phyloP scores from a whole-genome alignment of 2,329 filamentous ascomycete species.

The Fusarium subtropicale region DNA sequence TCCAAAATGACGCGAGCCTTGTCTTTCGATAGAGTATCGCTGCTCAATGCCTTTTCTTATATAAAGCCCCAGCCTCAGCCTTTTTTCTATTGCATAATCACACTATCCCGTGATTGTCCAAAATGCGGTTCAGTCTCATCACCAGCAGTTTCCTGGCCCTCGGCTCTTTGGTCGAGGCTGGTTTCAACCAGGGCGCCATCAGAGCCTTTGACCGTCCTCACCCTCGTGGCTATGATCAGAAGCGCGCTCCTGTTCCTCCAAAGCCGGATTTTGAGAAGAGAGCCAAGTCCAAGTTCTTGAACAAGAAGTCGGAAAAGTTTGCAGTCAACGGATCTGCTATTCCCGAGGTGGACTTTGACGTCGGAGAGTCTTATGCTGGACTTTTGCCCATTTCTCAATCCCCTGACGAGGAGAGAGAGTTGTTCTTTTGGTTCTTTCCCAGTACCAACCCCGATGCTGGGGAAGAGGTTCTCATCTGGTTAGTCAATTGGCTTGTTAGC shows the following conservation, averaged over 20 bases:
- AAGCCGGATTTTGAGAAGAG: conserved; percentile 26
- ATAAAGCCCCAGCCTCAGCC: not conserved
- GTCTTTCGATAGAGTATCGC: not conserved
- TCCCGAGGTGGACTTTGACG: conserved; percentile 76
- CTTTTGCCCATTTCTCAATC: conserved; percentile 66
- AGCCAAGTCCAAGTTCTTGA: conserved; percentile 38
- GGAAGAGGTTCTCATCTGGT: conserved; percentile 72
- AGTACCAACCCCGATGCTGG: conserved; percentile 61
- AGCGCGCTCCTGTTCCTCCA: conserved; percentile 3
- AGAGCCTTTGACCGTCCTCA: conserved; percentile 36
- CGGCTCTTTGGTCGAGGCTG: conserved; percentile 41
- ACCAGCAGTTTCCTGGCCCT: conserved; percentile 33
- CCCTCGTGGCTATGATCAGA: conserved; percentile 25
- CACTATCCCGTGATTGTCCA: not conserved
- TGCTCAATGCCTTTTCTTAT: not conserved
- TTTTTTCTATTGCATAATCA: not conserved
- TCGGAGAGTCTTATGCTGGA: conserved; percentile 74
- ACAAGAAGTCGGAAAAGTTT: conserved; percentile 56
- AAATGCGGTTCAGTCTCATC: conserved; percentile 42
- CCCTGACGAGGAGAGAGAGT: conserved; percentile 61
- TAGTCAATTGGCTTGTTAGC: rapidly evolving
- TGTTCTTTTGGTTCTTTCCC: conserved; percentile 77
- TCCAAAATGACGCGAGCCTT: not conserved
- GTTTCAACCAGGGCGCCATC: conserved; percentile 41
- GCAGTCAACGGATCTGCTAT: conserved; percentile 72